Evolutionary conservation across 2,329 filamentous ascomycete species (phyloP), one percentile per base, ranked within the genome.

Genomic region (Verticillium dahliae): DNA sequence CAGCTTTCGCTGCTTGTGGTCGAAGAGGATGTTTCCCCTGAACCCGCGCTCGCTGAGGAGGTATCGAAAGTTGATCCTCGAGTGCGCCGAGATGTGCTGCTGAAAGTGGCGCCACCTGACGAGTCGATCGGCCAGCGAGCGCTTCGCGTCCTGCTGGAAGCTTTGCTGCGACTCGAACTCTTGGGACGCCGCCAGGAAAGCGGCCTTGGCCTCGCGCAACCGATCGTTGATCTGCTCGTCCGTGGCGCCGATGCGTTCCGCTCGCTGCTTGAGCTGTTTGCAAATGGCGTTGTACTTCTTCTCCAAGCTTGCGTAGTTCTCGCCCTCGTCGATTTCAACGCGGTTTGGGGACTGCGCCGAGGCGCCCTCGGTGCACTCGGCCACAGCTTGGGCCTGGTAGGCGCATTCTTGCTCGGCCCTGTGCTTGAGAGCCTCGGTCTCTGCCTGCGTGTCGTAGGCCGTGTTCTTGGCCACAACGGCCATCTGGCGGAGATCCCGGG

Each of bases 11-110:
- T 81, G 74, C 57, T 81, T 78, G 75, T 98, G 94, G 69, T 97
- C 88, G 52, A 96, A 84, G 27, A 88, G 79, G 62, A 99, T 84
- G 65, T 85, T 85, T 61, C 95, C 95, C 55, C 92, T 87, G 76
- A 96, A 99, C 27, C 90, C 89, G 69, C 95, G 88, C 75, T 98
- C 93, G 70, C 88, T 91, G 62, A 99, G 85, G 14, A 98, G 83
- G 70, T 95, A 96, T 59, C 85, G 89, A 75, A 99, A 99, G 64
- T 91, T 91, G 60, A 90, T 88, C 58, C 92, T 88, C 56, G 95
- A 91, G 61, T 90, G 86, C n/a, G 89, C 86, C 41, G 92, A 94
- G 69, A 99, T 97, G 67, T 88, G 85, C 33, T 87, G 84, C 69
- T 94, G 90, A 75, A 99, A 98, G 58, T 84, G 81, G 61, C 85